These are phyloP conservation scores for Kazachstania kunashirensis DNA, from an alignment of 805 yeast species.

Conservation along the genomic window DNA sequence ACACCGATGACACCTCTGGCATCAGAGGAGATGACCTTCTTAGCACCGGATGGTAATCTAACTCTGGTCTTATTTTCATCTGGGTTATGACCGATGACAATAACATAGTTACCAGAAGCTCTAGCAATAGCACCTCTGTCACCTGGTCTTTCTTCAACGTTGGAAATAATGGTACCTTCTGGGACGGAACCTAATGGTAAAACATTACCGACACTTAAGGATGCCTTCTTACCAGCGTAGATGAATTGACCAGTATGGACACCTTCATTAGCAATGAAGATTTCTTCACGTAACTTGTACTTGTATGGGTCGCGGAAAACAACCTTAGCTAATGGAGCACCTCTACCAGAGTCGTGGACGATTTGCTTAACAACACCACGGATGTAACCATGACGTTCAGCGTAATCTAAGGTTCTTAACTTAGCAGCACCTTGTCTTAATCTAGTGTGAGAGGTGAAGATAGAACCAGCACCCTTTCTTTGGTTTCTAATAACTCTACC, in stretches of 20 bases:
- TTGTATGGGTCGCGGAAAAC: constrained; percentile 99
- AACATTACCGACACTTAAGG: constrained; percentile 93
- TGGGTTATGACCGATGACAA: constrained; percentile 98
- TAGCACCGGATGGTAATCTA: constrained; percentile 98
- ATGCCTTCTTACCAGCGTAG: constrained; percentile 98
- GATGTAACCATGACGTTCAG: constrained; percentile 99
- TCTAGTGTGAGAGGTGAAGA: constrained; percentile 99
- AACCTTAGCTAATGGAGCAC: constrained; percentile 99
- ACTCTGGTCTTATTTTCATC: constrained; percentile 99
- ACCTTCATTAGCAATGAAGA: constrained; percentile 99
- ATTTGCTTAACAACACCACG: constrained; percentile 99
- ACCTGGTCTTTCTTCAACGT: constrained; percentile 98
- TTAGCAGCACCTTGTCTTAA: constrained; percentile 99
- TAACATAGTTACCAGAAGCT: constrained; percentile 99
- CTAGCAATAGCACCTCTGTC: constrained; percentile 99
- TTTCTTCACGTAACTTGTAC: constrained; percentile 96
- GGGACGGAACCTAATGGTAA: constrained; percentile 95
- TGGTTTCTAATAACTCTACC: constrained; percentile 99
- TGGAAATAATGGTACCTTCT: constrained; percentile 98
- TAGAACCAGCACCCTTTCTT: constrained; percentile 99
- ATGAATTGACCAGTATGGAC: constrained; percentile 98
- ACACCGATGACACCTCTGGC: constrained; percentile 99
- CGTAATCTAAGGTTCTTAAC: constrained; percentile 97
- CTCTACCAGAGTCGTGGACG: constrained; percentile 99
- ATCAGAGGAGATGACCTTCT: constrained; percentile 88